A percentile compares a stretch with the other conserved stretches of the same genome.
Conservation (phyloP, 2,329 filamentous ascomycete genomes). For the Talaromyces sp. region DNA sequence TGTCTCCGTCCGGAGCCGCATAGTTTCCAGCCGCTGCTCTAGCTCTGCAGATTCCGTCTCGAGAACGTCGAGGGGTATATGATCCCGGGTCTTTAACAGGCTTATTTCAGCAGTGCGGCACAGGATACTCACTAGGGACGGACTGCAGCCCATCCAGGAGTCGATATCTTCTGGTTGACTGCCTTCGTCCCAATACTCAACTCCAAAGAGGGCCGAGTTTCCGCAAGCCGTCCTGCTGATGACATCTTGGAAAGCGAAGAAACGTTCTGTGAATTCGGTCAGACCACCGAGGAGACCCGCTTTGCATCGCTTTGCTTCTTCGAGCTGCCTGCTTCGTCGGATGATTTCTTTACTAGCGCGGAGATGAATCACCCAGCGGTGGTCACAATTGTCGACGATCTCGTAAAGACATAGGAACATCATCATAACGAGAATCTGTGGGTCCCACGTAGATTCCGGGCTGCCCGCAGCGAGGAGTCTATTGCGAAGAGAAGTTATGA, state of each 20-base stretch:
- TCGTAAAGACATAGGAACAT: conserved; percentile 48
- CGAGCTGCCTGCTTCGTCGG: conserved; percentile 33
- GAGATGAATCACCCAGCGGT: conserved; percentile 49
- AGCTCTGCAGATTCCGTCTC: conserved; percentile 34
- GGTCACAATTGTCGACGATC: conserved; percentile 44
- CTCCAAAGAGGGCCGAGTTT: conserved; percentile 46
- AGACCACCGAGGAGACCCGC: conserved; percentile 24
- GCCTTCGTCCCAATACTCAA: conserved; percentile 46
- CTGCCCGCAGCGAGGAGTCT: conserved; percentile 30
- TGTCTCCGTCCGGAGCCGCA: neutral
- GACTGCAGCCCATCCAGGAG: conserved; percentile 49
- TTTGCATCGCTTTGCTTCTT: neutral
- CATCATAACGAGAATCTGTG: conserved; percentile 42
- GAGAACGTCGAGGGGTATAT: conserved; percentile 27
- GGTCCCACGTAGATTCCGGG: conserved; percentile 27
- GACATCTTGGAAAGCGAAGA: conserved; percentile 52
- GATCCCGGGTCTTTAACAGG: conserved; percentile 27
- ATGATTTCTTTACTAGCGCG: conserved; percentile 49
- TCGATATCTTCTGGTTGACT: conserved; percentile 32
- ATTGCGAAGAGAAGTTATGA: conserved; percentile 35
- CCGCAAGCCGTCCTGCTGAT: conserved; percentile 52
- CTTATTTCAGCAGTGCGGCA: conserved; percentile 49
- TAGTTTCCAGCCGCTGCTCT: conserved; percentile 30
- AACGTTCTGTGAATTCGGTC: conserved; percentile 42
- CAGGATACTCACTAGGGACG: conserved; percentile 45